These are phyloP conservation scores for Dothideomycetes sp. DNA, from an alignment of 2,329 filamentous ascomycete genomes.

Conservation along the genomic window DNA sequence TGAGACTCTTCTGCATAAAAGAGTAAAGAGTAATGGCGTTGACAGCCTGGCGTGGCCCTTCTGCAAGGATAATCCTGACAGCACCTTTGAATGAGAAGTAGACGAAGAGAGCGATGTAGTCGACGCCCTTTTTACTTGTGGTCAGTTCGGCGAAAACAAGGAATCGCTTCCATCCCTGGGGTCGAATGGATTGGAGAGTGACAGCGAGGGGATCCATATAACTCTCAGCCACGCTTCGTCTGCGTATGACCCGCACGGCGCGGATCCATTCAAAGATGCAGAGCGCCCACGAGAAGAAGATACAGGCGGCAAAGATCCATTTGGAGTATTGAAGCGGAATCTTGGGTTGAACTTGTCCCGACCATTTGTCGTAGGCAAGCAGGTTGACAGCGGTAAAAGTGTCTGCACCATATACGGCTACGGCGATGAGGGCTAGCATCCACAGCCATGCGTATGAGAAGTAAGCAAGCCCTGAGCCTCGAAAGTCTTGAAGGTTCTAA, in stretches of 20 bases:
- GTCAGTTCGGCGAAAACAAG: conserved; percentile 87
- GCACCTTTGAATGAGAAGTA: conserved; percentile 81
- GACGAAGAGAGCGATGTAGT: conserved; percentile 83
- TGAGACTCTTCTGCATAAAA: conserved; percentile 66
- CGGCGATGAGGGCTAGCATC: conserved; percentile 66
- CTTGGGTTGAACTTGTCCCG: conserved; percentile 67
- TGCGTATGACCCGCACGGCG: conserved; percentile 69
- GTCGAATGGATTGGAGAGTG: conserved; percentile 71
- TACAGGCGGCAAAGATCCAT: conserved; percentile 92
- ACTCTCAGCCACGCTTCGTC: conserved; percentile 80
- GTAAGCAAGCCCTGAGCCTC: conserved; percentile 62
- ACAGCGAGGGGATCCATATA: conserved; percentile 85
- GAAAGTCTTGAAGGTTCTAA: conserved; percentile 62
- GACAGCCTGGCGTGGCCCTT: conserved; percentile 82
- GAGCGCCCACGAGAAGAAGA: conserved; percentile 81
- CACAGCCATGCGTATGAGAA: conserved; percentile 81
- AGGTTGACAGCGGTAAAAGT: conserved; percentile 90
- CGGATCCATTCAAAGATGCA: conserved; percentile 70
- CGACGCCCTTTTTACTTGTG: conserved; percentile 80
- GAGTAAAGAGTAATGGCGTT: conserved; percentile 85
- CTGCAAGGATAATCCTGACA: conserved; percentile 80
- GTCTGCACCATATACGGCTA: conserved; percentile 82
- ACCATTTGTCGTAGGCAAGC: conserved; percentile 81
- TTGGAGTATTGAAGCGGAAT: conserved; percentile 72
- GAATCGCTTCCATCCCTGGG: conserved; percentile 78